Percentiles rank a stretch among this genome's conserved stretches.
Evolutionary conservation across 31 red algal genomes (phyloP).

Genomic region (Endocladia muricata): DNA sequence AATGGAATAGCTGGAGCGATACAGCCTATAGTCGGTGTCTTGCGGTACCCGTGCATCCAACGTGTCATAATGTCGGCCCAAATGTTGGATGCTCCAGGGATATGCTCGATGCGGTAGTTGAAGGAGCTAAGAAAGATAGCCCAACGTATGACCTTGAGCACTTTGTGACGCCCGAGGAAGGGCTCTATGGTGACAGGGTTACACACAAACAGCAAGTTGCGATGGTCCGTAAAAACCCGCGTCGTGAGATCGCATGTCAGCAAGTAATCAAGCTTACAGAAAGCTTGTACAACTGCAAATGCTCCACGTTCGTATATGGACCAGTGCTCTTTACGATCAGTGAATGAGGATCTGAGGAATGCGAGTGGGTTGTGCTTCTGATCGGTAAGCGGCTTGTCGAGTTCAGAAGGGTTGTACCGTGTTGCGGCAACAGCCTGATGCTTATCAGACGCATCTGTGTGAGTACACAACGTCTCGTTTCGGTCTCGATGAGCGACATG

Average conservation of each 20-base stretch:
- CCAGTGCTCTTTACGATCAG: background rate
- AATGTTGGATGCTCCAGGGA: background rate
- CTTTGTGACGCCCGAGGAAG: conserved; percentile 11
- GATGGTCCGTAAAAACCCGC: conserved; percentile 18
- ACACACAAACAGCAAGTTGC: conserved; percentile 25
- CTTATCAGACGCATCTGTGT: no score
- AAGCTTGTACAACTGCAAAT: conserved; percentile 15
- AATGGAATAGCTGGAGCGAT: conserved; percentile 11
- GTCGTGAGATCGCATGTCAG: background rate
- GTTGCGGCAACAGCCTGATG: no score
- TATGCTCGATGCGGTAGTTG: conserved; percentile 13
- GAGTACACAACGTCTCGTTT: no score
- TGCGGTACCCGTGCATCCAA: conserved; percentile 41
- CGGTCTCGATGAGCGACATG: no score
- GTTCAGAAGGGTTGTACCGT: background rate
- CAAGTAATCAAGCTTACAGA: background rate
- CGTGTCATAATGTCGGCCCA: conserved; percentile 47
- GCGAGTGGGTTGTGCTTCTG: background rate
- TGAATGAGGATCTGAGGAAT: conserved; percentile 11
- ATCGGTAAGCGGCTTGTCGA: background rate
- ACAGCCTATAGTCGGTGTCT: background rate
- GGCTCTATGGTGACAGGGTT: conserved; percentile 20
- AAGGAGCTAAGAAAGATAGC: background rate
- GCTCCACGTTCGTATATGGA: conserved; percentile 6
- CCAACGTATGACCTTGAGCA: background rate